Evolutionary conservation across 2,329 filamentous ascomycete species (phyloP), one percentile per base, ranked within the genome.

Genomic region (Cephalotrichum gorgonifer): DNA sequence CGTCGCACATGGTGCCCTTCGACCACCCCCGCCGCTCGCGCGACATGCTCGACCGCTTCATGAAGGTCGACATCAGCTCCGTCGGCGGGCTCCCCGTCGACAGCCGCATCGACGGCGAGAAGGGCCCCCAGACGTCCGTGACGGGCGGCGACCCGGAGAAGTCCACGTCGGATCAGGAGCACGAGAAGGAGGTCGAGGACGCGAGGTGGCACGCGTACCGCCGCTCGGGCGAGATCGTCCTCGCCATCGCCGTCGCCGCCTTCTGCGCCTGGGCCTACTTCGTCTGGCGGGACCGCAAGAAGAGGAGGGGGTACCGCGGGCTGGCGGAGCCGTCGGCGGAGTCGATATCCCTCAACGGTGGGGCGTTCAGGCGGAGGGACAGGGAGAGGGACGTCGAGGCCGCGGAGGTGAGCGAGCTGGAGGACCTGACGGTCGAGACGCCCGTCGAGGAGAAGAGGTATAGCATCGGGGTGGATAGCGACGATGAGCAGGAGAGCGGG

Each of bases 1-100:
- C 88, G 15, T 95, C 87, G 45, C 93, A 98, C 66, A 98, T 98
- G 93, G 93, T 98, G 1, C 94, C 93, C 1, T 97, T 93, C 60
- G 91, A 98, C 65, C 86, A 86, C 58, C 84, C 91, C 1, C 82
- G 88, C 44, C 84, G 89, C 52, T 86, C 83, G 20, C 81, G 91
- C 53, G 93, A 97, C 64, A 98, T 98, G 93, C 81, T 98, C 15
- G 91, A 98, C 66, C 86, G 93, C 38, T 95, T 98, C 69, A 88
- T 97, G 77, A 80, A 81, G 44, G 88, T 98, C 38, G 89, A 97
- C 61, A 94, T 97, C 55, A 85, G 80, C 57, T 85, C 79, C 60
- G 94, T 96, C 55, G 91, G 91, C 51, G 90, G 88, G 46, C 70
- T 72, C 47, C 88, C 89, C 0, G 78, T 83, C 1, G 86, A 95